A percentile compares a stretch with the other conserved stretches of the same genome.
phyloP scores from a whole-genome alignment of 768 basidiomycete genomes.

The Myochromella boudieri region DNA sequence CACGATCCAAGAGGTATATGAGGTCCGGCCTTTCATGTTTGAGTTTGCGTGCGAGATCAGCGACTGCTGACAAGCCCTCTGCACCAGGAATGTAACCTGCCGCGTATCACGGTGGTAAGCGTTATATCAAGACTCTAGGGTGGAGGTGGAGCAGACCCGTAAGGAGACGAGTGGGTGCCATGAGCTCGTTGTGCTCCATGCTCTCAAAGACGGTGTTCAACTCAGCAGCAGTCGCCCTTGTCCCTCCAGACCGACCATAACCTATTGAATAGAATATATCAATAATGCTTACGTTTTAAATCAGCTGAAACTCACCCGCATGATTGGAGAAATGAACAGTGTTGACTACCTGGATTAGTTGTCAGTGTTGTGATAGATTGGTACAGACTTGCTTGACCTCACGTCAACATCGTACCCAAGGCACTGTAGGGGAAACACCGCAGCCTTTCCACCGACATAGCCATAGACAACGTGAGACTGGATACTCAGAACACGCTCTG shows the following conservation, averaged over 20 bases:
- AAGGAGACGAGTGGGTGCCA: slow-evolving; percentile 70
- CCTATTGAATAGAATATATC: slow-evolving; percentile 43
- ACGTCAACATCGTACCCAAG: slow-evolving; percentile 97
- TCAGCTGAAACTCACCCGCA: slow-evolving; percentile 52
- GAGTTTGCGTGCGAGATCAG: slow-evolving; percentile 59
- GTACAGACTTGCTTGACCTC: slow-evolving; percentile 24
- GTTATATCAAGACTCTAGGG: background rate
- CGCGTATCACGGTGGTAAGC: background rate
- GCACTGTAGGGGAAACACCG: slow-evolving; percentile 75
- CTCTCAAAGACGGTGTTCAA: slow-evolving; percentile 71
- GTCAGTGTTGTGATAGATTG: slow-evolving; percentile 13
- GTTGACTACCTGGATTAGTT: slow-evolving; percentile 88
- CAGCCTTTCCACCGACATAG: slow-evolving; percentile 88
- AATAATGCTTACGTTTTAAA: background rate
- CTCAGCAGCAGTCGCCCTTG: slow-evolving; percentile 75
- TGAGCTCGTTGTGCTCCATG: slow-evolving; percentile 75
- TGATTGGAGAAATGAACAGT: slow-evolving; percentile 97
- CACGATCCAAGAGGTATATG: slow-evolving; percentile 91
- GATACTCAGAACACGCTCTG: slow-evolving; percentile 76
- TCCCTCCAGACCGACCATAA: slow-evolving; percentile 80
- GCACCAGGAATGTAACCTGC: slow-evolving; percentile 79
- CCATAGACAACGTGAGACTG: slow-evolving; percentile 95
- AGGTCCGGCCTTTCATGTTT: slow-evolving; percentile 56
- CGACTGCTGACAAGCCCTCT: slow-evolving; percentile 69
- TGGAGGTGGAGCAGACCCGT: slow-evolving; percentile 55